Conservation (phyloP, 73 alveolate genomes). For the Paramecium octaurelia region DNA sequence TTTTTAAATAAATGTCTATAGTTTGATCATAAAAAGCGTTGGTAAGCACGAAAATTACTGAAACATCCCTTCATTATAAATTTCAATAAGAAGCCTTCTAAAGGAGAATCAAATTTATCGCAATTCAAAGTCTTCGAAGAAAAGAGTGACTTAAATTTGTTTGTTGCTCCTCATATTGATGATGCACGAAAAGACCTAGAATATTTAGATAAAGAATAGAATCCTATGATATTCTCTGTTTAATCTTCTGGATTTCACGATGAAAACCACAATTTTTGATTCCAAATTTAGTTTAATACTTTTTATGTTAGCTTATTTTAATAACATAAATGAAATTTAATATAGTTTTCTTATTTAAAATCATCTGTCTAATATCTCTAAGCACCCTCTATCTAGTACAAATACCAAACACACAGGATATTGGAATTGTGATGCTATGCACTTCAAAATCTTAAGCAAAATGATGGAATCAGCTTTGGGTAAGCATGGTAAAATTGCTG, state of each 20-base stretch:
- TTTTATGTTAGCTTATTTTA: not conserved
- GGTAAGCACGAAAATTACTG: conserved; percentile 6
- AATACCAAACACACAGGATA: not conserved
- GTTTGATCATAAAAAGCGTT: conserved; percentile 44
- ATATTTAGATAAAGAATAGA: not conserved
- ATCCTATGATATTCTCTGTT: not conserved
- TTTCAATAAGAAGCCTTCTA: not conserved
- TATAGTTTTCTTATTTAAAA: not conserved
- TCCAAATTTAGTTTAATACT: not conserved
- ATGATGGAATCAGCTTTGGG: not conserved
- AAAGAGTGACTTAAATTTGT: not conserved
- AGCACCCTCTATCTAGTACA: not conserved
- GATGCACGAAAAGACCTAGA: not conserved
- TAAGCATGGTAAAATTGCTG: not conserved
- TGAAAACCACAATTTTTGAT: not conserved
- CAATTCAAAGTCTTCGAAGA: not conserved
- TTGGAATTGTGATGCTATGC: not conserved
- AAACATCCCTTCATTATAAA: not conserved
- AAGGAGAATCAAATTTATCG: not conserved
- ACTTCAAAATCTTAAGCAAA: not conserved
- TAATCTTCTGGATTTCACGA: not conserved
- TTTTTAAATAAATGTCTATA: conserved; percentile 45
- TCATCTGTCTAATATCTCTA: not conserved
- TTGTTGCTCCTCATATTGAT: not conserved
- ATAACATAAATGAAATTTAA: not conserved